A percentile compares a stretch with the other conserved stretches of the same genome.
phyloP scores from a whole-genome alignment of 2,329 filamentous ascomycete genomes.

The Exophiala bonariae region DNA sequence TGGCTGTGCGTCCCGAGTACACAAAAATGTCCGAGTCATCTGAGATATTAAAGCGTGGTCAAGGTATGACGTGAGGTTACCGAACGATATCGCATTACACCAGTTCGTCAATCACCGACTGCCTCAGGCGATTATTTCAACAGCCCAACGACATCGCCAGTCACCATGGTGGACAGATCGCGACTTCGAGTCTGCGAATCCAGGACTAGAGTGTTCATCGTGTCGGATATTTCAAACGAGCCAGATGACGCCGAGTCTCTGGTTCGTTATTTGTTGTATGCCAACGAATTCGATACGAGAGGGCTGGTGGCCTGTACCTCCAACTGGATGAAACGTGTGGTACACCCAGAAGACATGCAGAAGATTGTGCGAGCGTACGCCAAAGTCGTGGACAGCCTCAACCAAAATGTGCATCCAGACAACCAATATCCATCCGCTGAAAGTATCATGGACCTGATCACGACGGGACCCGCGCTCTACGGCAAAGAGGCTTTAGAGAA shows the following conservation, averaged over 20 bases:
- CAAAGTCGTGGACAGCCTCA: slow-evolving; percentile 48
- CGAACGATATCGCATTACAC: too few species aligned
- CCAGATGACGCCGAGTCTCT: slow-evolving; percentile 49
- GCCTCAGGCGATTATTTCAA: too few species aligned
- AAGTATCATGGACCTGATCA: slow-evolving; percentile 37
- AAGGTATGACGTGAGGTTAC: too few species aligned
- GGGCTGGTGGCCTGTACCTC: slow-evolving; percentile 50
- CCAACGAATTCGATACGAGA: slow-evolving; percentile 49
- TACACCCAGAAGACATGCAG: slow-evolving; percentile 45
- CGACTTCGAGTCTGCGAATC: background rate
- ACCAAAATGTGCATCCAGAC: slow-evolving; percentile 48
- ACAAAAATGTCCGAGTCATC: too few species aligned
- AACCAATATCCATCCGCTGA: slow-evolving; percentile 43
- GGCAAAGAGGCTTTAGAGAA: slow-evolving; percentile 40
- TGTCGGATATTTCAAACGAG: slow-evolving; percentile 50
- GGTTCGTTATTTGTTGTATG: slow-evolving; percentile 46
- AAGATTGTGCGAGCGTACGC: slow-evolving; percentile 47
- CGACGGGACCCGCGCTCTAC: slow-evolving; percentile 41
- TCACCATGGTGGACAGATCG: too few species aligned
- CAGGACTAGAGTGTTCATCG: slow-evolving; percentile 40
- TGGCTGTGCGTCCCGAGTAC: too few species aligned
- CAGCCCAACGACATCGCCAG: too few species aligned
- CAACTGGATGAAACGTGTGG: slow-evolving; percentile 45
- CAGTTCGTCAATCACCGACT: too few species aligned
- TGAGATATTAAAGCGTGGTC: too few species aligned